A percentile compares a stretch with the other conserved stretches of the same genome.
Conservation (phyloP, 2,329 filamentous ascomycete species). For the Rhytidhysteron rufulum region DNA sequence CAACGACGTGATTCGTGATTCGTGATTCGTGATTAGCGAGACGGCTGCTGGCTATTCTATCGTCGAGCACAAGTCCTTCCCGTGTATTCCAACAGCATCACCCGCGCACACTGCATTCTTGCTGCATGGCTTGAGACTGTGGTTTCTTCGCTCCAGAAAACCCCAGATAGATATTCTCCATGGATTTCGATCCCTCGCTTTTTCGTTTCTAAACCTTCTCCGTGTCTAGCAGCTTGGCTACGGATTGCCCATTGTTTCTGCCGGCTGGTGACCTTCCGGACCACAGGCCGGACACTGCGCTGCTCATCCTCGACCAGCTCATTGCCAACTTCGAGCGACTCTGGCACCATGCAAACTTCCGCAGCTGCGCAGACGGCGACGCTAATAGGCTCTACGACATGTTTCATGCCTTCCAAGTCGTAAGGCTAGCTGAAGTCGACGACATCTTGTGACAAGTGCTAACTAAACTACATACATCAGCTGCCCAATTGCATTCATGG, state of each 20-base stretch:
- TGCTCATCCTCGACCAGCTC: conserved; percentile 45
- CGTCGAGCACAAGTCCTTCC: too few relatives aligned
- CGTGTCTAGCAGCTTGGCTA: too few relatives aligned
- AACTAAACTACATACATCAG: too few relatives aligned
- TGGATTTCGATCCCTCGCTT: conserved; percentile 19
- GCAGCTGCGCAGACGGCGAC: conserved; percentile 85
- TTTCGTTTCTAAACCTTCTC: conserved; percentile 25
- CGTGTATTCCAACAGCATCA: too few relatives aligned
- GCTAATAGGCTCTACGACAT: conserved; percentile 70
- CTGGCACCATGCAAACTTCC: conserved; percentile 55
- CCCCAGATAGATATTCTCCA: background rate
- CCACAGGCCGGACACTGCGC: conserved; percentile 18
- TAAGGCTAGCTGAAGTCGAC: too few relatives aligned
- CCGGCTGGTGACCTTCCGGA: conserved; percentile 14
- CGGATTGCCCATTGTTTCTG: too few relatives aligned
- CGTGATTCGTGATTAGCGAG: too few relatives aligned
- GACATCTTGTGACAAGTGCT: too few relatives aligned
- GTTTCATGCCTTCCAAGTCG: too few relatives aligned
- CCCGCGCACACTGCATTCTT: too few relatives aligned
- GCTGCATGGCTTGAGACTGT: background rate
- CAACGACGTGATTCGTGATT: too few relatives aligned
- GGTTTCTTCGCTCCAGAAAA: background rate
- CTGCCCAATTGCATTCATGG: conserved; percentile 68
- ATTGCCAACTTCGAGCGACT: conserved; percentile 43
- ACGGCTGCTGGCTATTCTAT: too few relatives aligned